Evolutionary conservation across 164 flowering plant species (phyloP).

Genomic region (Magnolia kwangsiensis): DNA sequence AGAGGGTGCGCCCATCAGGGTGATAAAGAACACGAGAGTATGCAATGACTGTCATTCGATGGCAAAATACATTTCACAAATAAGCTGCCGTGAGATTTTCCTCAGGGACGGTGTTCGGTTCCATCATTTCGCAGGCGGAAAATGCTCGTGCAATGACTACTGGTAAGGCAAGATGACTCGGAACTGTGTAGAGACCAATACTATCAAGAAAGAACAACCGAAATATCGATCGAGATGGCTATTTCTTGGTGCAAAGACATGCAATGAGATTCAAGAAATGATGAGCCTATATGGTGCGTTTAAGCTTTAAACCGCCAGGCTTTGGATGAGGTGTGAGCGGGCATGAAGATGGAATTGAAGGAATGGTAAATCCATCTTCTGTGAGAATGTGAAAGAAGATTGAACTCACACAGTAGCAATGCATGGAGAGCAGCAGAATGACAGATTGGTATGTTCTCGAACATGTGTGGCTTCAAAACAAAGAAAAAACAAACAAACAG

Average conservation of each 20-base stretch:
- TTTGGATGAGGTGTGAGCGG: no score
- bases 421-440: no score
- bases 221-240: background rate
- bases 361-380: background rate
- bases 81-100: slow-evolving; percentile 39
- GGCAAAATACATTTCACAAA: slow-evolving; percentile 50
- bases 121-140: slow-evolving; percentile 59
- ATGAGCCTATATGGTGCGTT: no score
- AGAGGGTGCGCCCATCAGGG: slow-evolving; percentile 35
- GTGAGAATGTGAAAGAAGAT: no score
- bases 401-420: no score
- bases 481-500: background rate
- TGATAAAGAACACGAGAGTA: slow-evolving; percentile 51
- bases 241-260: no score
- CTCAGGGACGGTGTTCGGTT: slow-evolving; percentile 54
- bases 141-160: slow-evolving; percentile 59
- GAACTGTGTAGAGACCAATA: background rate
- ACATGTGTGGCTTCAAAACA: no score
- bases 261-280: no score
- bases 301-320: no score
- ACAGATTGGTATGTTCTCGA: no score
- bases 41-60: slow-evolving; percentile 63
- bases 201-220: background rate
- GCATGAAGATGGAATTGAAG: background rate
- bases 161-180: slow-evolving; percentile 26